Evolutionary conservation across 1,139 yeast species (phyloP).

Genomic region (Pneumocystis carinii): DNA sequence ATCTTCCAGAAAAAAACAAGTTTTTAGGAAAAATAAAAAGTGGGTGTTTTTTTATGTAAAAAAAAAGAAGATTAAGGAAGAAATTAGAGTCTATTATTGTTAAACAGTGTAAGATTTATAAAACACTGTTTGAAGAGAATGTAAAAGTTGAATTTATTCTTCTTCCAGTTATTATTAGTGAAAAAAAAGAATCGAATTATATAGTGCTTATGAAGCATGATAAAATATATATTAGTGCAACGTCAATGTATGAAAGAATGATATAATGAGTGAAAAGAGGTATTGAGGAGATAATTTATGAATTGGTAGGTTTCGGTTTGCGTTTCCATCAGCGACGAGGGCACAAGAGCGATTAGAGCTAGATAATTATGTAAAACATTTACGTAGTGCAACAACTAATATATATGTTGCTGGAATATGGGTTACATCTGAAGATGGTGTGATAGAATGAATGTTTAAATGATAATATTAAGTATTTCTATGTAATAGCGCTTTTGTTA

Average conservation of each 20-base stretch:
- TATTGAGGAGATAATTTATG: too few relatives aligned
- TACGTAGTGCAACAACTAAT: conserved; percentile 7
- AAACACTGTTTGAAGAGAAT: conserved; percentile 7
- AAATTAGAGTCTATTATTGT: background rate
- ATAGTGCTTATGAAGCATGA: conserved; percentile 8
- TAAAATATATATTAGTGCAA: conserved; percentile 7
- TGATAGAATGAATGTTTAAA: background rate
- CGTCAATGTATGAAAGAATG: conserved; percentile 9
- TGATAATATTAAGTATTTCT: background rate
- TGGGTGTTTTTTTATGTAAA: background rate
- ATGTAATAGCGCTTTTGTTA: conserved; percentile 3
- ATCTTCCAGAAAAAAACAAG: background rate
- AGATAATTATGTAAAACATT: conserved; percentile 7
- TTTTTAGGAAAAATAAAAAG: background rate
- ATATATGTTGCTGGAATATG: conserved; percentile 9
- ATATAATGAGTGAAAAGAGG: too few relatives aligned
- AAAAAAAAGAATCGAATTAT: conserved; percentile 3
- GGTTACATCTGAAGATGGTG: conserved; percentile 8
- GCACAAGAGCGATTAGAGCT: background rate
- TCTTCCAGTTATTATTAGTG: conserved; percentile 6
- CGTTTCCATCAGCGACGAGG: background rate
- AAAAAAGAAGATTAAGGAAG: background rate
- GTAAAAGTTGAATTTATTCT: conserved; percentile 5
- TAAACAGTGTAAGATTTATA: conserved; percentile 7
- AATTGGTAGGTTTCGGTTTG: background rate